These are phyloP conservation scores for Hypoxylon sp. DNA, from an alignment of 2,329 filamentous ascomycete species.

Conservation along the genomic window DNA sequence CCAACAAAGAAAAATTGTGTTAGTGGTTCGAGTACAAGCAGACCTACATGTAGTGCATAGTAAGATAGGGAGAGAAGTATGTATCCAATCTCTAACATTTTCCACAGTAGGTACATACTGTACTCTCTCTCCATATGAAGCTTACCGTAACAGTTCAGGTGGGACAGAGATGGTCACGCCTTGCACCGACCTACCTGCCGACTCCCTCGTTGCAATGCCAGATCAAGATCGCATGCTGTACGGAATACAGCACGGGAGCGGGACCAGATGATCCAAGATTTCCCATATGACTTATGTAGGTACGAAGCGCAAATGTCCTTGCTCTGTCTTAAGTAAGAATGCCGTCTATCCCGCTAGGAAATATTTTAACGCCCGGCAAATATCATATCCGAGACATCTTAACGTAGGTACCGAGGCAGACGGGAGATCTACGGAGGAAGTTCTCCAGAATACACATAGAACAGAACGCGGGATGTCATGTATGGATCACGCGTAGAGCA, in stretches of 20 bases:
- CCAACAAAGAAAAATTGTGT: conserved; percentile 8
- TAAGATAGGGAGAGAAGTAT: background rate
- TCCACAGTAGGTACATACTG: background rate
- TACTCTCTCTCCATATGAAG: conserved; percentile 6
- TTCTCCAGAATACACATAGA: conserved; percentile 21
- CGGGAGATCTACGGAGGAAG: conserved; percentile 35
- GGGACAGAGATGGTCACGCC: conserved; percentile 18
- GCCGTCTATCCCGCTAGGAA: conserved; percentile 31
- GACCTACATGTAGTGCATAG: conserved; percentile 11
- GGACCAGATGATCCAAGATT: conserved; percentile 43
- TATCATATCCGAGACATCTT: background rate
- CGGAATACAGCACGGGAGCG: conserved; percentile 39
- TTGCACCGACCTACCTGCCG: conserved; percentile 18
- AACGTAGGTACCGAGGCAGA: conserved; percentile 19
- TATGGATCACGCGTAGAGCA: conserved; percentile 31
- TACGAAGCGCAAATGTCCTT: conserved; percentile 16
- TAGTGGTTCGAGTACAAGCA: conserved; percentile 22
- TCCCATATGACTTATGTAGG: conserved; percentile 28
- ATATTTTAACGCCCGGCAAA: conserved; percentile 38
- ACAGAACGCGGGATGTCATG: conserved; percentile 37
- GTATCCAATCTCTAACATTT: conserved; percentile 16
- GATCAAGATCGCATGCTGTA: conserved; percentile 44
- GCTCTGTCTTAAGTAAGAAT: conserved; percentile 26
- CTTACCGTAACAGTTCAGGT: conserved; percentile 23
- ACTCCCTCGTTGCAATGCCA: conserved; percentile 35